Conservation (phyloP, 768 basidiomycete species). For the Cyclocybe aegerita region DNA sequence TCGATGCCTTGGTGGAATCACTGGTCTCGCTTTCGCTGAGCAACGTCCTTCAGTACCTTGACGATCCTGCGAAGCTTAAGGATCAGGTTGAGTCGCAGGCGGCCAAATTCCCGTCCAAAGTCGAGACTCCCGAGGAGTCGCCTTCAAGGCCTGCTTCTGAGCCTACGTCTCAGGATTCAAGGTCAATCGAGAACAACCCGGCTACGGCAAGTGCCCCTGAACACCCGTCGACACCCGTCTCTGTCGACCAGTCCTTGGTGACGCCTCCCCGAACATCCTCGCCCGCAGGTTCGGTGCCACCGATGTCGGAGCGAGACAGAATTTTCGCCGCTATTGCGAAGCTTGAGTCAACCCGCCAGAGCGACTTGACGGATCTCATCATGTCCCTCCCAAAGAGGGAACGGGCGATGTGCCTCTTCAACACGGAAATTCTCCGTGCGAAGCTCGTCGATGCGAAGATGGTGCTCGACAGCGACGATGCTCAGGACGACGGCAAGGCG, state of each 20-base stretch:
- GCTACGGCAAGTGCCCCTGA: conserved; percentile 89
- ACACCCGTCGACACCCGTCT: conserved; percentile 84
- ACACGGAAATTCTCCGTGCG: conserved; percentile 69
- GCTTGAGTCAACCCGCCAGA: conserved; percentile 58
- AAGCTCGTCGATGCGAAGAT: conserved; percentile 83
- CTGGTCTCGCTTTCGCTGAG: conserved; percentile 70
- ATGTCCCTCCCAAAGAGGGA: conserved; percentile 89
- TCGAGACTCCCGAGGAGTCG: conserved; percentile 45
- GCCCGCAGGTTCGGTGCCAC: conserved; percentile 62
- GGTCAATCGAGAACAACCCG: conserved; percentile 61
- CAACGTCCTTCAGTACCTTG: conserved; percentile 76
- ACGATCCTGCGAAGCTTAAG: conserved; percentile 64
- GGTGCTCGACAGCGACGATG: conserved; percentile 75
- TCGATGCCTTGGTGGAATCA: conserved; percentile 69
- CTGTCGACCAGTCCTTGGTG: conserved; percentile 70
- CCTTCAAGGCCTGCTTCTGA: conserved; percentile 42
- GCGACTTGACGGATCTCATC: conserved; percentile 72
- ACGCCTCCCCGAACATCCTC: conserved; percentile 86
- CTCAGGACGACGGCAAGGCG: conserved; percentile 36
- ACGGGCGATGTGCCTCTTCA: conserved; percentile 90
- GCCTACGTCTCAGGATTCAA: conserved; percentile 62
- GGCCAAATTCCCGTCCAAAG: conserved; percentile 15
- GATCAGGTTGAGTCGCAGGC: conserved; percentile 56
- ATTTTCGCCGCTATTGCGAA: conserved; percentile 65
- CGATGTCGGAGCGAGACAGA: conserved; percentile 70